Evolutionary conservation across 305 asterid genomes (phyloP), one percentile per base, ranked within the genome.

Genomic region (Andrographis paniculata): DNA sequence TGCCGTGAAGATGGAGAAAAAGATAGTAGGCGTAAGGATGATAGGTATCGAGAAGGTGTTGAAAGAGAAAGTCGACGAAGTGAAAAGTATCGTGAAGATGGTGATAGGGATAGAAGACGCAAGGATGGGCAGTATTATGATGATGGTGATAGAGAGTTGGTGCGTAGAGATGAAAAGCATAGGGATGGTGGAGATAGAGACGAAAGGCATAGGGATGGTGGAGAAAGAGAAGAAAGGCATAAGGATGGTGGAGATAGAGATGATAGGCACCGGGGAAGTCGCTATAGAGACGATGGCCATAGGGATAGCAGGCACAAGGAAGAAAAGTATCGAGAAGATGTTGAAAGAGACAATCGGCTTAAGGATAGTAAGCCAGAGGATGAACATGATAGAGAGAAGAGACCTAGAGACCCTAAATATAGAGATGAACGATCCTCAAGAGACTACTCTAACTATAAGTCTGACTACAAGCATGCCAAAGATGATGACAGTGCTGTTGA

Each of bases 361-460:
- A 74, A 71, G 64, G 93, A 84, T 71, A 66, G 69, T 42, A 78
- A 71, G 64, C 75, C 60, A 53, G 86, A 67, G 50, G 91, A 76
- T 52, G 91, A 69, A 41, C 37, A 45, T 59, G 84, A 75, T 55
- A 79, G 78, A 65, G 95, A 89, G 62, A 77, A 72, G 69, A 85
- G 88, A 61, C 53, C 57, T 7, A 73, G 78, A 61, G 93, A 80
- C 44, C 36, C 60, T 12, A 91, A 82, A 67, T 71, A 15, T 38
- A 38, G 43, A 15, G 43, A 73, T 65, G 92, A 84, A 49, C 73
- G 60, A 55, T 45, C 63, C 38, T 62, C 64, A 2, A 77, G 82
- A 68, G 89, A 77, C 57, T 82, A 68, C 20, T 65, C 87, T 43
- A 72, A 85, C 22, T 86, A 76, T 38, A 86, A 75, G 64, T 75